Conservation (phyloP, 164 flowering plant genomes). For the Vitis rotundifolia region DNA sequence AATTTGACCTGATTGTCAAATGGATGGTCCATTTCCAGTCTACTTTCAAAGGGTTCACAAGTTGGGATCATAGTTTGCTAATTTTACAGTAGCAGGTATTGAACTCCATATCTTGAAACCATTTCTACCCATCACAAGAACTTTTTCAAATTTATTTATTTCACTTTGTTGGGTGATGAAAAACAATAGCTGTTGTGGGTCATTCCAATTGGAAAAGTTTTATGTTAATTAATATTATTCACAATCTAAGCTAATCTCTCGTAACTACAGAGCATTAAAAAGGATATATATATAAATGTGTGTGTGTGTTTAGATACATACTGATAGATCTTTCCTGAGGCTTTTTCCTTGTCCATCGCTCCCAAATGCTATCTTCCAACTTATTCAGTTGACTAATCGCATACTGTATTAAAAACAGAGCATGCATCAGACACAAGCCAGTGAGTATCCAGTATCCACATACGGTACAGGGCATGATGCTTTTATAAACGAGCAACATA, state of each 20-base stretch:
- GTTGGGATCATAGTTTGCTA: too few relatives aligned
- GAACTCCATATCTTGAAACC: too few relatives aligned
- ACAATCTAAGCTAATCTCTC: background rate
- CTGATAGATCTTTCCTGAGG: slow-evolving; percentile 53
- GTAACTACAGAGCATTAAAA: background rate
- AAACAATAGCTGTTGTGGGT: too few relatives aligned
- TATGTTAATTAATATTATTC: background rate
- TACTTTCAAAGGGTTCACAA: too few relatives aligned
- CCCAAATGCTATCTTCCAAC: slow-evolving; percentile 93
- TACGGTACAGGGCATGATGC: too few relatives aligned
- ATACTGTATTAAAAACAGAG: slow-evolving; percentile 51
- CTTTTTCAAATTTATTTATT: too few relatives aligned
- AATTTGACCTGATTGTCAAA: too few relatives aligned
- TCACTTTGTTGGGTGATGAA: too few relatives aligned
- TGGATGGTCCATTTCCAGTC: too few relatives aligned
- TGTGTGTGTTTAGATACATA: slow-evolving; percentile 25
- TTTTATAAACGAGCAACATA: background rate
- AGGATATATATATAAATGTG: background rate
- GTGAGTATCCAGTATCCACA: background rate
- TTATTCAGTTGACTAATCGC: slow-evolving; percentile 85
- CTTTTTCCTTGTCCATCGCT: slow-evolving; percentile 66
- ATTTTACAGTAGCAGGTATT: too few relatives aligned
- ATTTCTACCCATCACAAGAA: too few relatives aligned
- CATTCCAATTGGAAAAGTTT: too few relatives aligned
- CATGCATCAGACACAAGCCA: slow-evolving; percentile 9